Percentiles rank a stretch among this genome's conserved stretches.
These are phyloP conservation scores for Phaseolus lunatus DNA, from an alignment of 306 rosid genomes.

Conservation along the genomic window DNA sequence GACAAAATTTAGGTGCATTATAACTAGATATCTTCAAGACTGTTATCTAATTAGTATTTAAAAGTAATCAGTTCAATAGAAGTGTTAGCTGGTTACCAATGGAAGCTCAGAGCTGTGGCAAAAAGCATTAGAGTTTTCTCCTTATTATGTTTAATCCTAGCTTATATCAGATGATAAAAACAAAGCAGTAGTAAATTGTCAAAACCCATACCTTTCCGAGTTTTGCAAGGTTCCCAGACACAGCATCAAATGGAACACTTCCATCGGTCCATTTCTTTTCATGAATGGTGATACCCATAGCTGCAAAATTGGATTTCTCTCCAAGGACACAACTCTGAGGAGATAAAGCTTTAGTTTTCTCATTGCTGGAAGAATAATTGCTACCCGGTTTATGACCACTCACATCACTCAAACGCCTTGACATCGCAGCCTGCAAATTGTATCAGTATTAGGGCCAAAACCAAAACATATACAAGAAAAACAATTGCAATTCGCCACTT, in stretches of 20 bases:
- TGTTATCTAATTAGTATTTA: neutral
- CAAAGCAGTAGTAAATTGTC: neutral
- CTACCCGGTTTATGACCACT: constrained; percentile 53
- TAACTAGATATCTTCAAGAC: neutral
- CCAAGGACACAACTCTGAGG: constrained; percentile 38
- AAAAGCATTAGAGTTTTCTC: neutral
- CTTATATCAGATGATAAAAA: neutral
- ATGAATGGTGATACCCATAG: constrained; percentile 73
- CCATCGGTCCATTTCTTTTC: constrained; percentile 96
- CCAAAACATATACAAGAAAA: neutral
- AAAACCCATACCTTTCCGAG: constrained; percentile 74
- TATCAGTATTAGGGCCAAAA: neutral
- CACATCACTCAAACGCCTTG: constrained; percentile 89
- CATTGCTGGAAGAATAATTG: constrained; percentile 58
- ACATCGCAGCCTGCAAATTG: constrained; percentile 74
- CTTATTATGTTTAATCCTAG: neutral
- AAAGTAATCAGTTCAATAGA: neutral
- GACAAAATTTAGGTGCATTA: neutral
- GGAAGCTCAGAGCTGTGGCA: neutral
- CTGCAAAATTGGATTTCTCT: constrained; percentile 54
- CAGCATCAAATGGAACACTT: constrained; percentile 69
- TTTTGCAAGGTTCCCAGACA: constrained; percentile 68
- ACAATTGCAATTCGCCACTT: neutral
- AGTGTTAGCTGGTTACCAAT: neutral
- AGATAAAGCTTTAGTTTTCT: constrained; percentile 53